These are phyloP conservation scores for Debaryomycetaceae sp. DNA, from an alignment of 1,139 yeast species.

Conservation along the genomic window DNA sequence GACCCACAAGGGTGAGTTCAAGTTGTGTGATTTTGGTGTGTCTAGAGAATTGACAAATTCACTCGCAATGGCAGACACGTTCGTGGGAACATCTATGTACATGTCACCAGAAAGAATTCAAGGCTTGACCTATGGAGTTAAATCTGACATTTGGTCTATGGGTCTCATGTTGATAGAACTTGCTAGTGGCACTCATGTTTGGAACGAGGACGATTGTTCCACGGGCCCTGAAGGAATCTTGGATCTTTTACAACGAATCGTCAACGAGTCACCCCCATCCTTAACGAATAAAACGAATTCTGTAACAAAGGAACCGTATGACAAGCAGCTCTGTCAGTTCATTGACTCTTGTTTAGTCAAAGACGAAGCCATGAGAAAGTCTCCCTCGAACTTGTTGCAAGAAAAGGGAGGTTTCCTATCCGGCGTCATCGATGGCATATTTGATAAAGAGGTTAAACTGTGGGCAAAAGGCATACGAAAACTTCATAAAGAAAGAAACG, in stretches of 20 bases:
- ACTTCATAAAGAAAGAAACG: conserved; percentile 22
- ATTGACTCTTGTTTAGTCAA: conserved; percentile 66
- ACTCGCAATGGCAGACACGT: conserved; percentile 81
- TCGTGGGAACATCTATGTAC: conserved; percentile 95
- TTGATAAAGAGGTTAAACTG: conserved; percentile 40
- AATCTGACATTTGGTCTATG: conserved; percentile 95
- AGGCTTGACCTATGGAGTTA: conserved; percentile 87
- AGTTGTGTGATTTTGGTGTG: conserved; percentile 92
- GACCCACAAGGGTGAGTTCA: conserved; percentile 76
- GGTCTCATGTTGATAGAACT: conserved; percentile 88
- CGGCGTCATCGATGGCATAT: conserved; percentile 37
- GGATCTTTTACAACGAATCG: conserved; percentile 87
- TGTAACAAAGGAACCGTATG: conserved; percentile 25
- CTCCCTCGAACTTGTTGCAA: conserved; percentile 55
- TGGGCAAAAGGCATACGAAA: conserved; percentile 52
- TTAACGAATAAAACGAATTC: conserved; percentile 34
- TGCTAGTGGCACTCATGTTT: conserved; percentile 67
- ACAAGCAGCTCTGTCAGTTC: conserved; percentile 52
- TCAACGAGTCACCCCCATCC: conserved; percentile 86
- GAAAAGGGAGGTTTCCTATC: conserved; percentile 41
- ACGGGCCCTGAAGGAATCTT: conserved; percentile 78
- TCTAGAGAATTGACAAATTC: conserved; percentile 88
- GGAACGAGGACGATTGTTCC: conserved; percentile 32
- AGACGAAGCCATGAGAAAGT: conserved; percentile 60
- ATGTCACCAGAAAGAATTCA: conserved; percentile 98